Percentiles rank a stretch among this genome's conserved stretches.
These are phyloP conservation scores for Ananas comosus DNA, from an alignment of 176 grass and related monocot species.

Conservation along the genomic window DNA sequence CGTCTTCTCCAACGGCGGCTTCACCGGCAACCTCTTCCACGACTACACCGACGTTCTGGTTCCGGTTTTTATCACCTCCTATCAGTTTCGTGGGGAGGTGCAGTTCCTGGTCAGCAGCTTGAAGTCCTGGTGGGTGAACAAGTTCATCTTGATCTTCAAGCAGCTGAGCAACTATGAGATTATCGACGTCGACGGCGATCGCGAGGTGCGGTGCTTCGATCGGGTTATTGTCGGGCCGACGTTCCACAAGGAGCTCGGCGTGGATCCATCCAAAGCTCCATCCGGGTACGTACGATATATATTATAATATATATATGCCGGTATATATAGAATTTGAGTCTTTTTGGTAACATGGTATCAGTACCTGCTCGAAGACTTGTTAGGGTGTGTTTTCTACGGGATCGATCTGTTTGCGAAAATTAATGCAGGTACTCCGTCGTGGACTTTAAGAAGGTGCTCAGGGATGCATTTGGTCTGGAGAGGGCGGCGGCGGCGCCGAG, in stretches of 20 bases:
- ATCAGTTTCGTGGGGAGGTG: conserved; percentile 63
- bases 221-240: conserved; percentile 48
- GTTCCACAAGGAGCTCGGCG: conserved; percentile 67
- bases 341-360: background rate
- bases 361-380: conserved; percentile 22
- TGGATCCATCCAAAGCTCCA: conserved; percentile 34
- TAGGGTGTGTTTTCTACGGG: conserved; percentile 23
- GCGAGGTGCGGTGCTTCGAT: conserved; percentile 61
- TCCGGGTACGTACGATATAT: conserved; percentile 1
- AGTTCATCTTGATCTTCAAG: conserved; percentile 56
- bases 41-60: conserved; percentile 84
- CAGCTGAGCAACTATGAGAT: conserved; percentile 63
- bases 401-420: conserved; percentile 13
- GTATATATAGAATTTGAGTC: no score
- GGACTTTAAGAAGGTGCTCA: conserved; percentile 68
- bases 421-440: conserved; percentile 23
- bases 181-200: conserved; percentile 62
- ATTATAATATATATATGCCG: no score
- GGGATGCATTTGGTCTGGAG: conserved; percentile 48
- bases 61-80: conserved; percentile 55
- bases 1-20: conserved; percentile 77
- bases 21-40: conserved; percentile 87
- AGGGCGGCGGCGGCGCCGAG: conserved; percentile 41
- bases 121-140: conserved; percentile 74
- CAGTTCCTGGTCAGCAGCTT: conserved; percentile 42